Percentiles rank a stretch among this genome's conserved stretches.
Evolutionary conservation across 106 monocot genomes (phyloP).

Genomic region (Acanthochlamys bracteata): DNA sequence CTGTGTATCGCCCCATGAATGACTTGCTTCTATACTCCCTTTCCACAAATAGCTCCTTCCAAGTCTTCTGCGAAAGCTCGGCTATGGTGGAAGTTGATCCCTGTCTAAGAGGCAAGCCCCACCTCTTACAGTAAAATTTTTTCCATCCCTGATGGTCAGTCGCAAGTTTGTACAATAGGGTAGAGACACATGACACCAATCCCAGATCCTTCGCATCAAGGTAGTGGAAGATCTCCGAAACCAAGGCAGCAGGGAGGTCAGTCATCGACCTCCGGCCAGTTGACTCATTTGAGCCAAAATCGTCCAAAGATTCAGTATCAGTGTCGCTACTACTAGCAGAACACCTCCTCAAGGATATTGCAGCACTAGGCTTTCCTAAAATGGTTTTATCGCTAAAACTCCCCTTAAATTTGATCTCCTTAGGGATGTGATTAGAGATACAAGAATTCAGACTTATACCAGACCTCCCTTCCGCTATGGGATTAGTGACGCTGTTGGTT

Average conservation of each 20-base stretch:
- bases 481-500: constrained; percentile 1
- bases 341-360: constrained; percentile 4
- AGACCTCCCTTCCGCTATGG: constrained; percentile 13
- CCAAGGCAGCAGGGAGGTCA: constrained; percentile 34
- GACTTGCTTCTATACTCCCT: constrained; percentile 30
- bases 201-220: constrained; percentile 40
- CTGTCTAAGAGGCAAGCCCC: constrained; percentile 17
- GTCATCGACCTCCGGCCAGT: constrained; percentile 14
- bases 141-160: constrained; percentile 31
- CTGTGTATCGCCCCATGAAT: constrained; percentile 25
- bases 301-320: constrained; percentile 2
- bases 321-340: neutral
- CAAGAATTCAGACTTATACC: neutral
- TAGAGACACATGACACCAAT: constrained; percentile 37
- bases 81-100: neutral
- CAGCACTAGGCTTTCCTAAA: neutral
- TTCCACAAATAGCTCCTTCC: constrained; percentile 39
- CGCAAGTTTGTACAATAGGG: constrained; percentile 20
- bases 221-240: constrained; percentile 31
- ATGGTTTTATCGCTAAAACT: constrained; percentile 1
- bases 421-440: neutral
- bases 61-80: constrained; percentile 6
- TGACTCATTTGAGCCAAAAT: constrained; percentile 7
- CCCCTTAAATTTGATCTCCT: neutral
- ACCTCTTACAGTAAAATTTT: constrained; percentile 30